Conservation (phyloP, 1,284 basidiomycete species). For the Malassezia nana region DNA sequence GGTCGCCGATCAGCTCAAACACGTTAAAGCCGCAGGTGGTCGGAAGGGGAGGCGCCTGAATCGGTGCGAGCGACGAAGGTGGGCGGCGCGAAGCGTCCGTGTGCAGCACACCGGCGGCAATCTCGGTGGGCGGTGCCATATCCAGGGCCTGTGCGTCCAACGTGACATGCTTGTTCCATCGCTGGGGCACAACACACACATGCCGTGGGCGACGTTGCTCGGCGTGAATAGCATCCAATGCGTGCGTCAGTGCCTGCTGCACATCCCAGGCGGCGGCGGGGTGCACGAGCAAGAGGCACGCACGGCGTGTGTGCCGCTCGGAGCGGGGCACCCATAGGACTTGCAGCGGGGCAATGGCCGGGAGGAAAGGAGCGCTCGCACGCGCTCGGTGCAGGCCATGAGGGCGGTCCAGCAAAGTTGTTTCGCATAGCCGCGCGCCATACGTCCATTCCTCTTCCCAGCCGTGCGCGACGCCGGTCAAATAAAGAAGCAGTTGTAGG, state of each 20-base stretch:
- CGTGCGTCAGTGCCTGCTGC: slow-evolving; percentile 20
- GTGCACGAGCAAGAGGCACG: slow-evolving; percentile 25
- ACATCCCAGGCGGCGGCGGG: slow-evolving; percentile 27
- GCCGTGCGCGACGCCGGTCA: slow-evolving; percentile 10
- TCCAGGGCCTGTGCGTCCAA: slow-evolving; percentile 20
- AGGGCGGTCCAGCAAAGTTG: slow-evolving; percentile 3
- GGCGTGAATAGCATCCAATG: slow-evolving; percentile 15
- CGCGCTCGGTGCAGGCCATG: background rate
- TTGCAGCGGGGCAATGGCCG: slow-evolving; percentile 7
- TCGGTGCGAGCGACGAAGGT: slow-evolving; percentile 15
- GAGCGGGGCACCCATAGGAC: slow-evolving; percentile 8
- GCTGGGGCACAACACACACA: background rate
- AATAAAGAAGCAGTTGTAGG: slow-evolving; percentile 9
- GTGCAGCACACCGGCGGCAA: slow-evolving; percentile 21
- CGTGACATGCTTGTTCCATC: slow-evolving; percentile 3
- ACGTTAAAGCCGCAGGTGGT: slow-evolving; percentile 29
- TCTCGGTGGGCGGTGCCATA: slow-evolving; percentile 24
- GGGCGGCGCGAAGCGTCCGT: background rate
- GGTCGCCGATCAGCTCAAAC: slow-evolving; percentile 36
- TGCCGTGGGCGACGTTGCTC: slow-evolving; percentile 10
- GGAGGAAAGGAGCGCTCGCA: background rate
- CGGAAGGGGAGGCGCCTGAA: background rate
- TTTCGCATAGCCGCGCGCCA: slow-evolving; percentile 7
- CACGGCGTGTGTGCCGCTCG: slow-evolving; percentile 10
- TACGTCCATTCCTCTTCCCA: slow-evolving; percentile 10